Percentiles rank a stretch among this genome's conserved stretches.
Evolutionary conservation across 345 rosid species (phyloP).

Genomic region (Pistacia vera): DNA sequence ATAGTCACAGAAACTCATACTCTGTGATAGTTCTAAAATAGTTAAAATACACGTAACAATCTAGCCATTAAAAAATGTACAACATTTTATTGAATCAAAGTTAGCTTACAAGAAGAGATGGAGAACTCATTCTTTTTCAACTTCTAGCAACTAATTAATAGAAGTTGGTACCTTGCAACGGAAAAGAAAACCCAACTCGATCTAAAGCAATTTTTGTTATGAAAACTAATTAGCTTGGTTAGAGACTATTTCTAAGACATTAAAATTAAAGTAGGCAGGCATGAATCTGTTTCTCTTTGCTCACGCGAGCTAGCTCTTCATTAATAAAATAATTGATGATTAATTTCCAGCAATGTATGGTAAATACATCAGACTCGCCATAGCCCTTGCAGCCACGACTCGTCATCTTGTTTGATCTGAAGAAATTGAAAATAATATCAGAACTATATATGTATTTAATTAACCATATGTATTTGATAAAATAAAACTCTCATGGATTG

Average conservation of each 20-base stretch:
- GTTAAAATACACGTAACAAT: too few species aligned
- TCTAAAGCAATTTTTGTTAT: background rate
- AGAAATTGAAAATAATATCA: background rate
- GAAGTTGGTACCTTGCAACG: background rate
- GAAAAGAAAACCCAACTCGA: constrained; percentile 7
- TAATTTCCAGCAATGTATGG: constrained; percentile 42
- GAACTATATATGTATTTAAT: background rate
- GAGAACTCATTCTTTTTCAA: constrained; percentile 1
- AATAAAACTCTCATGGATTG: constrained; percentile 29
- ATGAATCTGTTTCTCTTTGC: too few species aligned
- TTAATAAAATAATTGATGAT: background rate
- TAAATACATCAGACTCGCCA: constrained; percentile 62
- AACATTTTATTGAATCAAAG: background rate
- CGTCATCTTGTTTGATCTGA: constrained; percentile 62
- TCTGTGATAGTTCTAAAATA: too few species aligned
- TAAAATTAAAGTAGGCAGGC: too few species aligned
- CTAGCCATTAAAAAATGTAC: too few species aligned
- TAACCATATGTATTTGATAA: too few species aligned
- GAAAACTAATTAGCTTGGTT: background rate
- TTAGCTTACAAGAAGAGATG: background rate
- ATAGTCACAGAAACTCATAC: too few species aligned
- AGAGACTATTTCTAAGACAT: background rate
- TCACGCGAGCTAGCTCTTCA: background rate
- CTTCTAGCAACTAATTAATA: background rate
- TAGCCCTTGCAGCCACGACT: constrained; percentile 73